These are phyloP conservation scores for Celoporthe dispersa DNA, from an alignment of 2,329 filamentous ascomycete genomes.

Conservation along the genomic window DNA sequence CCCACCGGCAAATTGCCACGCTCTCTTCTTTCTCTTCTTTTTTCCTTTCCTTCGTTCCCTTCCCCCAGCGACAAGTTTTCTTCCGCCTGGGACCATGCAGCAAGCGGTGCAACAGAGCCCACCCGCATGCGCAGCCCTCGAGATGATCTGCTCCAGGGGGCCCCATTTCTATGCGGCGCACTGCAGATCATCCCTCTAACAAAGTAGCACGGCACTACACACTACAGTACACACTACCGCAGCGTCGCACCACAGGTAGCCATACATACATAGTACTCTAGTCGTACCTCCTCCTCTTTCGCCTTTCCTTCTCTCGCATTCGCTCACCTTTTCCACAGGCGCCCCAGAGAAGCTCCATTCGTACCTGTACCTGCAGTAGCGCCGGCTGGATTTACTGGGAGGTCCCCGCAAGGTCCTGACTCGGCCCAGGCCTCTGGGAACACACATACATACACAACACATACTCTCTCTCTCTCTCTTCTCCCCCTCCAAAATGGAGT, in stretches of 20 bases:
- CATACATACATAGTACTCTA: neutral
- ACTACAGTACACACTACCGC: neutral
- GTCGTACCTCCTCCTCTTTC: neutral
- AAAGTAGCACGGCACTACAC: neutral
- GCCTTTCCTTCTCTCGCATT: neutral
- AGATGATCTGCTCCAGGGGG: neutral
- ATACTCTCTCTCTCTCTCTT: neutral
- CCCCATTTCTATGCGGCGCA: constrained; percentile 7
- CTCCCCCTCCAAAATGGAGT: neutral
- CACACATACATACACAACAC: too few species aligned
- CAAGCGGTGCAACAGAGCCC: neutral
- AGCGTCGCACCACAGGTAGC: neutral
- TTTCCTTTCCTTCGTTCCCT: neutral
- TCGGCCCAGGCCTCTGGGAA: neutral
- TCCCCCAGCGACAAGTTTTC: neutral
- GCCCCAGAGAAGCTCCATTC: neutral
- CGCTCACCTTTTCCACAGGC: neutral
- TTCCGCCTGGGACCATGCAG: neutral
- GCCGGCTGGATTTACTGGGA: neutral
- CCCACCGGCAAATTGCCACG: neutral
- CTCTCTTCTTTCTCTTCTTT: neutral
- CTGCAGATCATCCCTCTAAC: constrained; percentile 16
- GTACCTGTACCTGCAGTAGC: constrained; percentile 31
- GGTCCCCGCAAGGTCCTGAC: constrained; percentile 5
- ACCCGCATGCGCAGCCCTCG: neutral